A percentile compares a stretch with the other conserved stretches of the same genome.
phyloP scores from a whole-genome alignment of 1,284 basidiomycete genomes.

The Melampsora abietis-canadensis region DNA sequence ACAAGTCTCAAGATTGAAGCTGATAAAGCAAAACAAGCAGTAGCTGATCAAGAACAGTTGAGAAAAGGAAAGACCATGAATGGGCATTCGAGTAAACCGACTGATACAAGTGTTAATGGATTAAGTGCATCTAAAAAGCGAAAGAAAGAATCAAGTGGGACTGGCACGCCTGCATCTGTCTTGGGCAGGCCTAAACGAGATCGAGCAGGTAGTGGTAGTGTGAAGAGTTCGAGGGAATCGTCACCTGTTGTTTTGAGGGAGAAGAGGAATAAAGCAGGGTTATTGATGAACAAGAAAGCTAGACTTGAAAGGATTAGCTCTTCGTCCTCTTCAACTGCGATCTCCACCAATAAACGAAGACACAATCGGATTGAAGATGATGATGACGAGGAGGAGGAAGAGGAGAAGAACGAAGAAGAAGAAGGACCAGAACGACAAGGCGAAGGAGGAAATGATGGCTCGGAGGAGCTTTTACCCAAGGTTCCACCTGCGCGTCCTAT shows the following conservation, averaged over 20 bases:
- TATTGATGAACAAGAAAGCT: neutral
- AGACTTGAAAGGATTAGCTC: neutral
- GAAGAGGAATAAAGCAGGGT: conserved; percentile 1
- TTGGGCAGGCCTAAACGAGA: conserved; percentile 17
- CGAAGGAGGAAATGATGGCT: no score
- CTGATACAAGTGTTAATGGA: conserved; percentile 1
- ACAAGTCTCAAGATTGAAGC: conserved; percentile 43
- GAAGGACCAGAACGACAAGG: no score
- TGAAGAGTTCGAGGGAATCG: conserved; percentile 42
- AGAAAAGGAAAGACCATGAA: conserved; percentile 30
- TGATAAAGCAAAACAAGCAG: conserved; percentile 42
- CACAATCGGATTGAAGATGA: no score
- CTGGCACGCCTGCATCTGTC: neutral
- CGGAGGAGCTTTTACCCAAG: neutral
- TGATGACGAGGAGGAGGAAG: no score
- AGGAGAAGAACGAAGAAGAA: no score
- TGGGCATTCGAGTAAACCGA: neutral
- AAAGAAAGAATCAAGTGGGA: conserved; percentile 17
- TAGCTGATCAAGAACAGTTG: conserved; percentile 24
- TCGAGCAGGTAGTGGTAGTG: conserved; percentile 20
- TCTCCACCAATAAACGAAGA: neutral
- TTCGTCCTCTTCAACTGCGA: neutral
- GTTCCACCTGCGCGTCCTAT: neutral
- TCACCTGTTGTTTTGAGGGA: conserved; percentile 26
- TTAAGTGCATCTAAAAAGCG: conserved; percentile 7